Evolutionary conservation across 306 rosid species (phyloP), one percentile per base, ranked within the genome.

Genomic region (Erythrophleum fordii): DNA sequence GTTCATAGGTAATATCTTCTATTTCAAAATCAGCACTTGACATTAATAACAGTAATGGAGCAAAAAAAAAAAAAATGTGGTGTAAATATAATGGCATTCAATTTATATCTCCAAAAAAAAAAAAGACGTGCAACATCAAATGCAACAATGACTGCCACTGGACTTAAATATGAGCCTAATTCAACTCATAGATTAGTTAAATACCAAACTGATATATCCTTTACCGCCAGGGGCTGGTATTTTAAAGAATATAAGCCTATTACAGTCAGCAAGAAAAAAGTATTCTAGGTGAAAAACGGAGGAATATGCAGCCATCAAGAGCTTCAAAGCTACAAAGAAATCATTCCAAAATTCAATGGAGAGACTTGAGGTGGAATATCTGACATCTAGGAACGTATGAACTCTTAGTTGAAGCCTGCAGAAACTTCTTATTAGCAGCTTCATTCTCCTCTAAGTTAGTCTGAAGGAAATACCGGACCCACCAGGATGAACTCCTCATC

Each of bases 401-500:
- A 85, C 73, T 80, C 87, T 81, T 72, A 53, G 89, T 79, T 64
- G 90, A 83, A 53, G 91, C 94, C 77, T 71, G 82, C 51, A 69
- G 86, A 73, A 90, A 92, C 90, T 87, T 92, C 72, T 87, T 88
- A 73, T 41, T 48, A 52, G 87, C 85, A 80, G 77, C 81, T 83
- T 90, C 93, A 29, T 92, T 88, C 87, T 88, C 90, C 64, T 90
- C 93, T 31, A 90, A 80, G 88, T 88, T 88, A 42, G 59, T 75
- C 79, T 83, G 92, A 68, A 60, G 73, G 87, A 92, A 92, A 86
- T 62, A 92, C 51, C 59, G 44, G 29, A 29, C 61, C 97, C 97
- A 92, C 94, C 97, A 90, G 56, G 92, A 81, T 10, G 89, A 72
- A 81, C 91, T 92, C 83, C 97, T 88, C 90, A 90, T 80, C 88